Base-by-base conservation (phyloP, 768 basidiomycete genomes). In the Kwoniella sp. region DNA sequence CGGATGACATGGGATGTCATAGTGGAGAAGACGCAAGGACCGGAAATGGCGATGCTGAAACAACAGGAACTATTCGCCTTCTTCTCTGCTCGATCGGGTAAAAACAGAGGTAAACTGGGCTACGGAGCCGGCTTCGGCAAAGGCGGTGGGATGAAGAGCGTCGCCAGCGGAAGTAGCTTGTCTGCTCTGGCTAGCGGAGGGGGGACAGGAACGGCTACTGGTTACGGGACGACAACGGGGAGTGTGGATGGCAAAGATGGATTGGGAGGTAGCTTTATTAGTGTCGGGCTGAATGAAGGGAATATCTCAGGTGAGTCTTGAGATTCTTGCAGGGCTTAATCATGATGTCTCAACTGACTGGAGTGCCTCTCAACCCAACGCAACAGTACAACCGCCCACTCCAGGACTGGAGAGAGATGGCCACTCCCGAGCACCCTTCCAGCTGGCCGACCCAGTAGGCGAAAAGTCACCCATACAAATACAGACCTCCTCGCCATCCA, bases 51-150 rank as follows among this genome's bases (percentile, higher is more conserved):
- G 0, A 88, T 90, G 67, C 82, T 83, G 20, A 88, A 87, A 62
- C 93, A 92, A 86, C 83, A 92, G 17, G 91, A 92, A 28, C 85
- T 92, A 8, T 95, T 94, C 78, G 82, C 86, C 4, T 96, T 90
- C 90, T 88, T 93, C 74, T 88, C 92, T 0, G 88, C 88, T 62
- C 62, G 80, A 26, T 76, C 79, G 31, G 81, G 82, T 29, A 69
- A 70, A 75, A 82, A 70, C 34, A 37, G 59, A 37, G 26, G 53
- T 15, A 63, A 61, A 15, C 52, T 69, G 15, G 74, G 66, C 4
- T 72, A 67, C 60, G 28, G 48, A 13, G 17, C 31, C 25, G 63
- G 63, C 17, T 58, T 65, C 13, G 63, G 63, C 2, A 65, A 65
- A 41, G 52, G 22, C 8, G 41, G 50, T 37, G 68, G 58, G 22